Percentiles rank a stretch among this genome's conserved stretches.
Evolutionary conservation across 1,284 basidiomycete species (phyloP).

Genomic region (Fistulinella staudtii): DNA sequence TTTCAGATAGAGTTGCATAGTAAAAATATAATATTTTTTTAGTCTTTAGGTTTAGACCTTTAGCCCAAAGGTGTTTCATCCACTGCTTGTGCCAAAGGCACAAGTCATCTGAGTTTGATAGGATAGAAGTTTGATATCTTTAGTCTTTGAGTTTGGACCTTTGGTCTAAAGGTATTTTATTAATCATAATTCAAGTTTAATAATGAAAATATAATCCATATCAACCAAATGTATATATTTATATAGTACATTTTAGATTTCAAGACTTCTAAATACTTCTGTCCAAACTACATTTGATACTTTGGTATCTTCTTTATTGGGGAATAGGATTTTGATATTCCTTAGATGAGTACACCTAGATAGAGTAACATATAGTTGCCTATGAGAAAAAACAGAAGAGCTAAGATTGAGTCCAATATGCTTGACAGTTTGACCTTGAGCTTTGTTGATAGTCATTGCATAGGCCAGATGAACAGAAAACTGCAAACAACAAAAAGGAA

Average conservation of each 20-base stretch:
- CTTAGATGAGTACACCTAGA: neutral
- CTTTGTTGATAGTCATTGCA: slow-evolving; percentile 39
- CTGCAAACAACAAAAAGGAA: slow-evolving; percentile 14
- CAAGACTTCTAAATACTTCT: neutral
- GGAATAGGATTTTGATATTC: neutral
- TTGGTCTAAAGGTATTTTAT: no score
- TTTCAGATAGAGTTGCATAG: no score
- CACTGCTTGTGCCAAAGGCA: no score
- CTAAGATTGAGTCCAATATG: neutral
- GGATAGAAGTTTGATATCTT: no score
- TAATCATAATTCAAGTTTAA: no score
- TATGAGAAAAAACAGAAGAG: neutral
- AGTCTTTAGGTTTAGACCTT: neutral
- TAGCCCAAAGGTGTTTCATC: neutral
- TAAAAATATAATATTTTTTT: no score
- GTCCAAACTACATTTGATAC: neutral
- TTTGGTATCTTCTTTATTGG: neutral
- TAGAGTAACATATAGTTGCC: neutral
- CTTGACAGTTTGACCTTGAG: slow-evolving; percentile 25
- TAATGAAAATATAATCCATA: neutral
- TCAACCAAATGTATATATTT: neutral
- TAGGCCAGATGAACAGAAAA: slow-evolving; percentile 34
- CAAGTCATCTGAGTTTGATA: no score
- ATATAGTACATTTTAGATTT: neutral
- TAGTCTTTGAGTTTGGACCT: no score